phyloP scores from a whole-genome alignment of 106 monocot genomes.

The Dioscorea alata region DNA sequence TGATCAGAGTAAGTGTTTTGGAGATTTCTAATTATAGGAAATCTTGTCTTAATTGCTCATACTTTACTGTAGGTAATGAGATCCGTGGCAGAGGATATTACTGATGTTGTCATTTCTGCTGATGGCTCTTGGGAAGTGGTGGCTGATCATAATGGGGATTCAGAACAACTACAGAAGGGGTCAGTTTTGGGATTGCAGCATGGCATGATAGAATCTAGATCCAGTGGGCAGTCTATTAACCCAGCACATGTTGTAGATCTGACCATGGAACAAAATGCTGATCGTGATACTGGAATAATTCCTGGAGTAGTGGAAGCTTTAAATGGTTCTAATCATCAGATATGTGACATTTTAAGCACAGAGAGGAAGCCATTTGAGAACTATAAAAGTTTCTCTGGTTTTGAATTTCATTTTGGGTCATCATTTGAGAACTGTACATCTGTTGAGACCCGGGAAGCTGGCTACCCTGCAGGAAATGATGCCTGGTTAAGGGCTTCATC shows the following conservation, averaged over 20 bases:
- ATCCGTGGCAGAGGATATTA: conserved; percentile 33
- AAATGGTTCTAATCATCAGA: background rate
- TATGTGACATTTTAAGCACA: conserved; percentile 26
- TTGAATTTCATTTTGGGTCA: conserved; percentile 9
- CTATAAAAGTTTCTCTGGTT: background rate
- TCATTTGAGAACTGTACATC: conserved; percentile 4
- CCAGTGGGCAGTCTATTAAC: background rate
- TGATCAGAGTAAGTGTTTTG: conserved; percentile 56
- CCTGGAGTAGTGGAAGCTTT: background rate
- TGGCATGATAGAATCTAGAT: conserved; percentile 17
- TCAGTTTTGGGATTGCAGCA: background rate
- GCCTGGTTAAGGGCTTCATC: background rate
- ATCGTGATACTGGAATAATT: background rate
- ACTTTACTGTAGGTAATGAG: conserved; percentile 36
- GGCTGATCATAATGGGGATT: conserved; percentile 18
- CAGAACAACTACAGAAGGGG: conserved; percentile 6
- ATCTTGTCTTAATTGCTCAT: background rate
- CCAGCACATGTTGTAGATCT: conserved; percentile 32
- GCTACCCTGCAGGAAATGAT: conserved; percentile 1
- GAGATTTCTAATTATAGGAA: background rate
- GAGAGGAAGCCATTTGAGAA: conserved; percentile 34
- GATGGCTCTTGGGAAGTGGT: conserved; percentile 54
- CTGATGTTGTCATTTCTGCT: conserved; percentile 40
- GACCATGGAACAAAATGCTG: conserved; percentile 37
- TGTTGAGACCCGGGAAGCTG: background rate